phyloP scores from a whole-genome alignment of 768 basidiomycete genomes.

The Mrakia frigida region DNA sequence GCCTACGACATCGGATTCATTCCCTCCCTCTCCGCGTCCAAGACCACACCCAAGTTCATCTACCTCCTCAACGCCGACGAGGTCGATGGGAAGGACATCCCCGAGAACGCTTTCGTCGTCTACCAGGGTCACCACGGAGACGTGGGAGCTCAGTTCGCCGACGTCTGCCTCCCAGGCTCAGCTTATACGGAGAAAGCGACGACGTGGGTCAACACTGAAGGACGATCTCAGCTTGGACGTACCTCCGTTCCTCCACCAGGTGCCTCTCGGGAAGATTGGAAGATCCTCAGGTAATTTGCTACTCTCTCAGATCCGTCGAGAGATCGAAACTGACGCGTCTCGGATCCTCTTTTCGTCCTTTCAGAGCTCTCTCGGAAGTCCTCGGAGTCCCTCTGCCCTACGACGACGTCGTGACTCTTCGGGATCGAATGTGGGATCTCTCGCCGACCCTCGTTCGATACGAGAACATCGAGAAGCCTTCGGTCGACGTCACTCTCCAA shows the following conservation, averaged over 20 bases:
- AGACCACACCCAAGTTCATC: constrained; percentile 81
- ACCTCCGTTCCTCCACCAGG: constrained; percentile 93
- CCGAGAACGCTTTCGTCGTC: constrained; percentile 88
- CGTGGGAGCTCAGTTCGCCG: constrained; percentile 91
- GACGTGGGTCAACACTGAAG: constrained; percentile 98
- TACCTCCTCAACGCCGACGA: constrained; percentile 97
- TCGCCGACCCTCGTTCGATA: constrained; percentile 84
- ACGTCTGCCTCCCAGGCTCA: constrained; percentile 84
- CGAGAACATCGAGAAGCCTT: constrained; percentile 71
- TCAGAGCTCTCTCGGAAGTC: constrained; percentile 77
- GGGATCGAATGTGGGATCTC: constrained; percentile 95
- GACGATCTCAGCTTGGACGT: constrained; percentile 80
- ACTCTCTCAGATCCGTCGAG: background rate
- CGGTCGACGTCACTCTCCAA: constrained; percentile 61
- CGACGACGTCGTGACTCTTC: constrained; percentile 72
- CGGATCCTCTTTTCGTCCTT: background rate
- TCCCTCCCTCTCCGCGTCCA: constrained; percentile 69
- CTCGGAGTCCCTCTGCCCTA: constrained; percentile 78
- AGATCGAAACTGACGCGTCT: background rate
- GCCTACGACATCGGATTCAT: constrained; percentile 94
- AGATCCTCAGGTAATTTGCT: constrained; percentile 70
- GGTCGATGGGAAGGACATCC: constrained; percentile 78
- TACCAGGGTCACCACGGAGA: constrained; percentile 99
- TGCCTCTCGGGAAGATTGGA: constrained; percentile 93
- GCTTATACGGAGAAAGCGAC: constrained; percentile 89